A percentile compares a stretch with the other conserved stretches of the same genome.
Conservation (phyloP, 1,139 yeast species). For the Hansenula lynferdii region DNA sequence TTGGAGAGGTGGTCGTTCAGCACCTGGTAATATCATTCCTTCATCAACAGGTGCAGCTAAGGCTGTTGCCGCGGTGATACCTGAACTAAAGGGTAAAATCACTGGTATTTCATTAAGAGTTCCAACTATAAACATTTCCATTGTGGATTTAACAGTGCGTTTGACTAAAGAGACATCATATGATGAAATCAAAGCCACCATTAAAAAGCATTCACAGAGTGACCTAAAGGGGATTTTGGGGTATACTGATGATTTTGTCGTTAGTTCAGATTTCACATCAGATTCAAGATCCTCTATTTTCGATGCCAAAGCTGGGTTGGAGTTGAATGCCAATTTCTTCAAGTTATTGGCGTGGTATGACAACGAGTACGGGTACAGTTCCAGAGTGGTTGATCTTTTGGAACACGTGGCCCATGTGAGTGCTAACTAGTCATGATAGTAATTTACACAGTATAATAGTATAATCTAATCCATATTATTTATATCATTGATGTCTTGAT, state of each 20-base stretch:
- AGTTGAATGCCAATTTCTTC: conserved; percentile 79
- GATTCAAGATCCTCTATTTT: conserved; percentile 75
- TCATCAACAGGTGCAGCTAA: conserved; percentile 91
- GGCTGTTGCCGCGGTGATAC: conserved; percentile 89
- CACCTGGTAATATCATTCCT: conserved; percentile 87
- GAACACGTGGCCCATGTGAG: conserved; percentile 59
- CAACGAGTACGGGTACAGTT: conserved; percentile 86
- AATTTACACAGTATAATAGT: not conserved
- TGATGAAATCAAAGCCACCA: conserved; percentile 68
- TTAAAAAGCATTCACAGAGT: conserved; percentile 71
- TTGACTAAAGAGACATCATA: conserved; percentile 65
- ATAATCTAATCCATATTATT: too few relatives aligned
- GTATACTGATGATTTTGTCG: conserved; percentile 84
- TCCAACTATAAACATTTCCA: conserved; percentile 85
- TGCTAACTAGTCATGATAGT: not conserved
- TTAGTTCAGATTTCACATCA: conserved; percentile 77
- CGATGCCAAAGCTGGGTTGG: conserved; percentile 83
- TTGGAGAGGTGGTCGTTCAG: conserved; percentile 96
- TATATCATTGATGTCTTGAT: too few relatives aligned
- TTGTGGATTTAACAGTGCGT: conserved; percentile 70
- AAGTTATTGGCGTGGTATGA: conserved; percentile 87
- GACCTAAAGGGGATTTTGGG: conserved; percentile 71
- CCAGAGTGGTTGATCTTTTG: conserved; percentile 85
- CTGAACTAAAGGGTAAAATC: conserved; percentile 80
- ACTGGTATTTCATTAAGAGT: conserved; percentile 90